Evolutionary conservation across 106 monocot genomes (phyloP).

Genomic region (Platanthera zijinensis): DNA sequence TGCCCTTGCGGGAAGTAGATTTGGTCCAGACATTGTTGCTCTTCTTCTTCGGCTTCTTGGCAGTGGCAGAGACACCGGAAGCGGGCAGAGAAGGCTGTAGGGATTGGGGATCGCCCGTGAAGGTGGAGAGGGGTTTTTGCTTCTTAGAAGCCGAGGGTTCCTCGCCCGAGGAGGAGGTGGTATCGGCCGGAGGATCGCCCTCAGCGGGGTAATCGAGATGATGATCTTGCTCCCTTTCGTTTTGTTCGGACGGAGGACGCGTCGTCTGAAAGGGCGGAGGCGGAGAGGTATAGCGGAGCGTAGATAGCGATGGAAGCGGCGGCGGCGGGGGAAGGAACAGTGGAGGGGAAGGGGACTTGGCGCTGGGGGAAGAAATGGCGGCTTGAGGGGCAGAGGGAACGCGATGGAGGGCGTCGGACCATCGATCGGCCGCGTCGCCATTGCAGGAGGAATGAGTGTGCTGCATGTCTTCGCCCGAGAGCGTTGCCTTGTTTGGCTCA

Average conservation of each 20-base stretch:
- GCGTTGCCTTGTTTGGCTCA: too few species aligned
- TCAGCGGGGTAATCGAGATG: background rate
- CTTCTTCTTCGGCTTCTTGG: constrained; percentile 71
- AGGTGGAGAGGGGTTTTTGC: constrained; percentile 29
- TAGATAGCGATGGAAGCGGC: background rate
- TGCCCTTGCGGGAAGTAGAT: constrained; percentile 80
- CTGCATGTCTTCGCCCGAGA: background rate
- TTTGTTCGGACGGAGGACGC: background rate
- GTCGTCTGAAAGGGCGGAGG: background rate
- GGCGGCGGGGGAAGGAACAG: background rate
- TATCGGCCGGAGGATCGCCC: background rate
- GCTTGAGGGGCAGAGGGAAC: constrained; percentile 3
- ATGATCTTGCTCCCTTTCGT: background rate
- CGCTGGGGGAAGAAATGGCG: background rate
- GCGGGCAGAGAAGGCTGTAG: background rate
- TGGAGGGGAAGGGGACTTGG: background rate
- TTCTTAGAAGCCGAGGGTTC: constrained; percentile 22
- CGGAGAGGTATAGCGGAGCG: background rate
- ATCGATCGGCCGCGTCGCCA: constrained; percentile 13
- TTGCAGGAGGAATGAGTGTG: constrained; percentile 1
- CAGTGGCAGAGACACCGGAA: constrained; percentile 3
- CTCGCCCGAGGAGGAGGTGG: constrained; percentile 10
- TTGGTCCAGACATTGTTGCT: constrained; percentile 80
- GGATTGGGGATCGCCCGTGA: constrained; percentile 12
- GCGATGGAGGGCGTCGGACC: constrained; percentile 23